Evolutionary conservation across 805 yeast species (phyloP).

Genomic region (Candida coquimbonensis): DNA sequence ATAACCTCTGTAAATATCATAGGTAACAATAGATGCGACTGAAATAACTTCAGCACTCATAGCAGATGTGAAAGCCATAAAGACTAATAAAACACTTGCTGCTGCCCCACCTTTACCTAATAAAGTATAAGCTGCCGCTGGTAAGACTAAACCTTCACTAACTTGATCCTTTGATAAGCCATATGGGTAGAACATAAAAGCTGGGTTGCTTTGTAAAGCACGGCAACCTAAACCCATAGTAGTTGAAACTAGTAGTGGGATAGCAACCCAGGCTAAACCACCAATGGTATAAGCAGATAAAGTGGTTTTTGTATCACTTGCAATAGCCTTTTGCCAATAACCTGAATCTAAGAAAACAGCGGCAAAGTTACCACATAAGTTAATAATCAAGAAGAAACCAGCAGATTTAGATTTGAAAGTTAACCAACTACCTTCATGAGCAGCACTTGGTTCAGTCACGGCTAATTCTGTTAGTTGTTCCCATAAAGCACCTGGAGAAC

Average conservation of each 20-base stretch:
- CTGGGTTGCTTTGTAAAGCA: slow-evolving; percentile 59
- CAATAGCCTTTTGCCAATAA: slow-evolving; percentile 85
- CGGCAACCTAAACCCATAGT: slow-evolving; percentile 84
- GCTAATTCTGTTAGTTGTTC: slow-evolving; percentile 62
- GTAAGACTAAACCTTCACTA: slow-evolving; percentile 70
- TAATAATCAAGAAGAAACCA: slow-evolving; percentile 85
- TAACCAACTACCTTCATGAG: slow-evolving; percentile 78
- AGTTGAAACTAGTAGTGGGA: slow-evolving; percentile 76
- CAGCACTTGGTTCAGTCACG: slow-evolving; percentile 53
- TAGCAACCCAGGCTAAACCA: slow-evolving; percentile 87
- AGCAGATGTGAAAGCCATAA: slow-evolving; percentile 92
- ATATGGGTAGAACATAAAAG: slow-evolving; percentile 76
- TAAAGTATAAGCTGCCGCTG: slow-evolving; percentile 67
- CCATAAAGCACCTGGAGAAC: slow-evolving; percentile 79
- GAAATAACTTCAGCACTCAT: slow-evolving; percentile 88
- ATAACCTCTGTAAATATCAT: slow-evolving; percentile 78
- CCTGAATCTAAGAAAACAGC: slow-evolving; percentile 84
- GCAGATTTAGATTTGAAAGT: slow-evolving; percentile 84
- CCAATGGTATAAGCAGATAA: slow-evolving; percentile 85
- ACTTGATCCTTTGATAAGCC: slow-evolving; percentile 62
- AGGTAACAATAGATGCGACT: slow-evolving; percentile 78
- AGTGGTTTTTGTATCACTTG: slow-evolving; percentile 77
- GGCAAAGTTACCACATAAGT: slow-evolving; percentile 84
- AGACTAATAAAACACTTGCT: slow-evolving; percentile 69
- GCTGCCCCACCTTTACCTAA: slow-evolving; percentile 88